These are phyloP conservation scores for Citrus australasica DNA, from an alignment of 345 rosid species.

Conservation along the genomic window DNA sequence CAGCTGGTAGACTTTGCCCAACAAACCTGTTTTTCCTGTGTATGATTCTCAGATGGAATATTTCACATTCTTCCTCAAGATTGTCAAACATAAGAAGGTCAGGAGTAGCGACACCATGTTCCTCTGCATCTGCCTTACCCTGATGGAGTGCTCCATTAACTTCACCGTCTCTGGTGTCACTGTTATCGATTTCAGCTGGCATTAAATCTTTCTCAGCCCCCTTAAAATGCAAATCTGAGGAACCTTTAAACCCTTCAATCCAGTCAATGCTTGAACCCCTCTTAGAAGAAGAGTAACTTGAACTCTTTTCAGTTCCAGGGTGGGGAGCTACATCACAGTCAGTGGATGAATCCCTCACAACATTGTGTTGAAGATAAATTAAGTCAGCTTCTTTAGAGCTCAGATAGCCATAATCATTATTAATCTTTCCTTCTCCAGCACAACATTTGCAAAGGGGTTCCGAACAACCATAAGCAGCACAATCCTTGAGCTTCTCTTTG, in stretches of 20 bases:
- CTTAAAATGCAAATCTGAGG: slow-evolving; percentile 13
- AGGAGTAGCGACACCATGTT: slow-evolving; percentile 32
- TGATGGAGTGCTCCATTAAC: slow-evolving; percentile 31
- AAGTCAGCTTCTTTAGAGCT: slow-evolving; percentile 26
- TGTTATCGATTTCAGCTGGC: slow-evolving; percentile 13
- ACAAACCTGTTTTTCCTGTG: slow-evolving; percentile 88
- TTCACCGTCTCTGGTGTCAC: slow-evolving; percentile 24
- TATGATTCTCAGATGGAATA: slow-evolving; percentile 74
- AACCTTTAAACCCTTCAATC: slow-evolving; percentile 23
- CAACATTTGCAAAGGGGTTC: slow-evolving; percentile 20
- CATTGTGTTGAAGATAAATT: slow-evolving; percentile 17
- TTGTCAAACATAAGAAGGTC: slow-evolving; percentile 40
- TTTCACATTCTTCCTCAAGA: slow-evolving; percentile 70
- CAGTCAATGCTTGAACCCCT: slow-evolving; percentile 13
- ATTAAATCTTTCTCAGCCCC: slow-evolving; percentile 11
- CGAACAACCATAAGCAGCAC: slow-evolving; percentile 14
- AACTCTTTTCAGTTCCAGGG: slow-evolving; percentile 2
- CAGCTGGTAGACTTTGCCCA: background rate
- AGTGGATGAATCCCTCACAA: slow-evolving; percentile 9
- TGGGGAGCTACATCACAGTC: slow-evolving; percentile 15
- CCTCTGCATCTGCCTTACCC: slow-evolving; percentile 29
- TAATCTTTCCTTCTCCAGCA: slow-evolving; percentile 13
- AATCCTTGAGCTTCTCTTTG: slow-evolving; percentile 11
- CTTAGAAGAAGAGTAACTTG: slow-evolving; percentile 9
- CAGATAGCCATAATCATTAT: slow-evolving; percentile 7